Percentiles rank a stretch among this genome's conserved stretches.
Conservation (phyloP, 2,329 filamentous ascomycete genomes). For the Hortaea werneckii region DNA sequence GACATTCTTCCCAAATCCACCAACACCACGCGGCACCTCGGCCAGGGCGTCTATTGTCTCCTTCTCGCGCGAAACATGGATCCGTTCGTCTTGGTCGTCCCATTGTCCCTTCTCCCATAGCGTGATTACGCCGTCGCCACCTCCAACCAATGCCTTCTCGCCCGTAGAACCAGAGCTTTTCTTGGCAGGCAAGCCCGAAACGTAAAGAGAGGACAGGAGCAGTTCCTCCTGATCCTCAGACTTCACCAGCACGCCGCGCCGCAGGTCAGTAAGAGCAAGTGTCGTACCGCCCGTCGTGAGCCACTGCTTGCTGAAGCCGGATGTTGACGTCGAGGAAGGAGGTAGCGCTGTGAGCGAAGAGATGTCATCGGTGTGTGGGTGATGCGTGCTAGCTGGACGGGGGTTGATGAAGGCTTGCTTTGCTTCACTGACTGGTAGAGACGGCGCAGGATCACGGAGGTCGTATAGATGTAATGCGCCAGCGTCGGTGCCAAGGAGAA, state of each 20-base stretch:
- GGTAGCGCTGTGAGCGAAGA: slow-evolving; percentile 79
- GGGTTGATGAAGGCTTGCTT: slow-evolving; percentile 39
- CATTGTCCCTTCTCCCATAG: slow-evolving; percentile 90
- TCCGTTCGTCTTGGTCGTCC: slow-evolving; percentile 89
- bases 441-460: slow-evolving; percentile 47
- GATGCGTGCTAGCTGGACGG: slow-evolving; percentile 67
- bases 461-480: slow-evolving; percentile 83
- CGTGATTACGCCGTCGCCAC: slow-evolving; percentile 71
- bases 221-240: slow-evolving; percentile 96
- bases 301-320: slow-evolving; percentile 89
- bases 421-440: slow-evolving; percentile 26
- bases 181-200: slow-evolving; percentile 64
- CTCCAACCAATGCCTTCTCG: slow-evolving; percentile 65
- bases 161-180: slow-evolving; percentile 50
- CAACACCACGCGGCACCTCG: slow-evolving; percentile 59
- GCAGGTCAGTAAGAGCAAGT: slow-evolving; percentile 77
- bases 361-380: slow-evolving; percentile 86
- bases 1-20: slow-evolving; percentile 58
- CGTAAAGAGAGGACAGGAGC: slow-evolving; percentile 68
- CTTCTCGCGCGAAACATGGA: slow-evolving; percentile 56
- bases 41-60: slow-evolving; percentile 75
- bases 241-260: slow-evolving; percentile 72
- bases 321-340: slow-evolving; percentile 68
- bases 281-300: slow-evolving; percentile 87
- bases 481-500: slow-evolving; percentile 84